Evolutionary conservation across 176 grass and related monocot species (phyloP), one percentile per base, ranked within the genome.

Genomic region (Oryza meridionalis): DNA sequence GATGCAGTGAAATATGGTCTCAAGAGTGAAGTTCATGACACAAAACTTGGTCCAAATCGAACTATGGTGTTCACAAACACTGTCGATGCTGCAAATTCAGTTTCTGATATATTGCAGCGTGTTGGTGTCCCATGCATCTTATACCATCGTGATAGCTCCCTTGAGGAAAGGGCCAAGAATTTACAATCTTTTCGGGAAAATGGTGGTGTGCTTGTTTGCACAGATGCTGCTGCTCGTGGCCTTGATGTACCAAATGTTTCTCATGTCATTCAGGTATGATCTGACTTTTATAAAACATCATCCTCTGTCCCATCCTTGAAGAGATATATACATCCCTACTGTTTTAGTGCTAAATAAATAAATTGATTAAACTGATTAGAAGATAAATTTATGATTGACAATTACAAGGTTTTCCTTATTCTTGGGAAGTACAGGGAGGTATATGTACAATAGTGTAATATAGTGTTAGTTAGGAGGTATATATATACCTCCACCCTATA

Each of bases 21-120:
- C 77, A 92, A 70, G 24, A 83, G 35, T 78, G 76, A 87, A 65
- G 51, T 66, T 27, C 72, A 78, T 80, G 87, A 90, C 75, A 47
- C 40, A 77, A 65, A 92, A 51, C 21, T 43, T 64, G 70, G 51
- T 87, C 55, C 83, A 81, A 88, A 64, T 78, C 88, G 93, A 45
- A 94, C 91, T 70, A 98, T 94, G 96, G 93, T 98, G 75, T 98
- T 98, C 81, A 79, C 93, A 35, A 98, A 98, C 87, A 98, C 93
- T 2, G 91, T 98, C 10, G 93, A 98, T 79, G 88, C 96, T 81
- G 93, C 93, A 38, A 90, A 95, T 85, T 91, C 93, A 75, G 91
- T 98, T 16, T 84, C 80, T 83, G 76, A 85, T 49, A 98, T 98
- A 85, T 73, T 98, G 83, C 70, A 62, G 38, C 82, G 81, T 87